Evolutionary conservation across 257 asterid species (phyloP), one percentile per base, ranked within the genome.

Genomic region (Solanum dulcamara): DNA sequence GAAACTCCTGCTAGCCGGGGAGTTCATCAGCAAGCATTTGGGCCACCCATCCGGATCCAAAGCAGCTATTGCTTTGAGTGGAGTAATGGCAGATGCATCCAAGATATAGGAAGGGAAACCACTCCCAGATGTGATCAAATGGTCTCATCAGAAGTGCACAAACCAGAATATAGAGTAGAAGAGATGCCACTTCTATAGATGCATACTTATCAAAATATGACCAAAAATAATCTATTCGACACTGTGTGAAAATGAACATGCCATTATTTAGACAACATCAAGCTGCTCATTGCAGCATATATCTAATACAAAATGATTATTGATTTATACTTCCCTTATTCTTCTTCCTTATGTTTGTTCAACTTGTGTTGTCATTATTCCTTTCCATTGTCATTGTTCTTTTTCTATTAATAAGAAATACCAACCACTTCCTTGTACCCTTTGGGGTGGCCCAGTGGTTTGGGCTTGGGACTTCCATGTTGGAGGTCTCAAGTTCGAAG

Each of bases 1-100:
- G 38, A 93, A 91, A 84, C 98, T 96, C 80, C 80, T 96, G 91
- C 83, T 81, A 74, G 97, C 98, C 2, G 98, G 98, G 28, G 94
- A 94, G 57, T 96, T 91, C 84, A 96, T 96, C 85, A 86, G 89
- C 91, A 86, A 86, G 82, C 90, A 88, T 84, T 88, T 96, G 72
- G 95, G 93, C 62, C 96, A 98, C 12, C 75, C 87, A 30, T 88
- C 97, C 1, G 95, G 96, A 87, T 96, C 99, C 89, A 96, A 94
- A 90, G 91, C 98, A 1, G 97, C 98, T 46, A 79, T 89, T 88
- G 99, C 99, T 40, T 81, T 94, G 87, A 60, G 88, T 86, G 88
- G 89, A 42, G 84, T 82, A 24, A 88, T 89, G 42, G 87, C 88
- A 18, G 93, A 92, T 57, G 89, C 90, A 83, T 88, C 90, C 32